Base-by-base conservation (phyloP, 2,329 filamentous ascomycete species). In the Coniella vitis region DNA sequence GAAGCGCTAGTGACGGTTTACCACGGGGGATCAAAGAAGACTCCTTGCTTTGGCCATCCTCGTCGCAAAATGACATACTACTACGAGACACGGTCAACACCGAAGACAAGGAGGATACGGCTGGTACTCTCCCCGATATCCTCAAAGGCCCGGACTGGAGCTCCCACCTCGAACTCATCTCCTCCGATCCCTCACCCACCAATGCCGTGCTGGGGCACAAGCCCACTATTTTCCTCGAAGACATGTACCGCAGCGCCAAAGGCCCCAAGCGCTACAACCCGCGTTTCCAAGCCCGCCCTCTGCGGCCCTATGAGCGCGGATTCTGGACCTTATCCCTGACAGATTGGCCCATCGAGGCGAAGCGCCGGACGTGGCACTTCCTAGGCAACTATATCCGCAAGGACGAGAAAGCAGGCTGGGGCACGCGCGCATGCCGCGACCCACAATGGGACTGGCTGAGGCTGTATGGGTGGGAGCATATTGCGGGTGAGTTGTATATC, bases 391-490 rank as follows among this genome's bases (percentile, higher is more conserved):
- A 80, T 42, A 67, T 94, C 31, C 68, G 68, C 5, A 31, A 40
- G 13, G 70, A 69, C 21, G 81, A 81, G 0, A 67, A 71, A 19
- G 75, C 78, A 0, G 85, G 85, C 3, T 89, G 85, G 84, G 81
- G 82, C 3, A 73, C 85, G 1, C 81, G 77, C 69, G 81, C 78
- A 55, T 64, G 61, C 13, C 67, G 79, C 21, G 69, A 73, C 41
- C 57, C 58, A 20, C 61, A 57, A 4, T 74, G 69, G 56, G 64
- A 60, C 10, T 67, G 71, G 49, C 63, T 94, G 2, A 76, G 81
- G 31, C 63, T 91, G 1, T 93, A 86, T 61, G 87, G 87, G 60
- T 95, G 87, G 83, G 90, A 86, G 0, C 77, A 84, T 54, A 69
- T 88, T 1, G 79, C 80, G 0, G 75, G 80, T 47, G 84, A 94